A percentile compares a stretch with the other conserved stretches of the same genome.
phyloP scores from a whole-genome alignment of 1,284 basidiomycete species.

The Moesziomyces sp. region DNA sequence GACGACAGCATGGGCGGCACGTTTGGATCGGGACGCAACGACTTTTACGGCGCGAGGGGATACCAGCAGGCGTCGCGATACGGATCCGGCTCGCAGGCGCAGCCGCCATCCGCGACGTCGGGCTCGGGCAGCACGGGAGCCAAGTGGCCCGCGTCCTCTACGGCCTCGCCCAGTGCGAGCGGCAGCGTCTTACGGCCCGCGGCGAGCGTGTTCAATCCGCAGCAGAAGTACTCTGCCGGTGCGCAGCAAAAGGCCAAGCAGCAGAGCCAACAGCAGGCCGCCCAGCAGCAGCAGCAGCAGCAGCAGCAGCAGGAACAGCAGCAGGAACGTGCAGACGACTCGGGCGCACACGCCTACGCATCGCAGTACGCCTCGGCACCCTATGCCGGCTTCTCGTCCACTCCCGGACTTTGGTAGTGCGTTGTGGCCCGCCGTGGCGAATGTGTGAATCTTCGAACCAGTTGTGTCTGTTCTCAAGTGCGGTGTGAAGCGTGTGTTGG shows the following conservation, averaged over 20 bases:
- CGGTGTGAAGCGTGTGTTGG: too few relatives aligned
- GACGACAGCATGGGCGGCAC: slow-evolving; percentile 17
- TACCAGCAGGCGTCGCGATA: slow-evolving; percentile 19
- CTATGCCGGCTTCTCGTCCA: slow-evolving; percentile 24
- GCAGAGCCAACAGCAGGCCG: slow-evolving; percentile 17
- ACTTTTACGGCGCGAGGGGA: slow-evolving; percentile 39
- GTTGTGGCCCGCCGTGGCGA: background rate
- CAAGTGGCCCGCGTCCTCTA: slow-evolving; percentile 21
- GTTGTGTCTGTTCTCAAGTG: too few relatives aligned
- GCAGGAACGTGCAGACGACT: slow-evolving; percentile 9
- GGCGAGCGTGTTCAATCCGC: slow-evolving; percentile 37
- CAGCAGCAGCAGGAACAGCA: slow-evolving; percentile 21
- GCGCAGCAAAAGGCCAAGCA: slow-evolving; percentile 19
- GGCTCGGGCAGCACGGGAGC: slow-evolving; percentile 1
- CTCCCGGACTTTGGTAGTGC: slow-evolving; percentile 23
- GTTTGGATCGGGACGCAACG: slow-evolving; percentile 19
- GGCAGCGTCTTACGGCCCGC: slow-evolving; percentile 32
- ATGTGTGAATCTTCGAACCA: too few relatives aligned
- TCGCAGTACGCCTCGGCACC: slow-evolving; percentile 14
- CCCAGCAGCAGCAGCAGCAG: slow-evolving; percentile 15
- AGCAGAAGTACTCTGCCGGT: slow-evolving; percentile 21
- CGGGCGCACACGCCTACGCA: slow-evolving; percentile 7
- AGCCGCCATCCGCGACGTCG: slow-evolving; percentile 3
- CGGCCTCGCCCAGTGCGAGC: slow-evolving; percentile 2
- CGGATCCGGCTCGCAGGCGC: background rate